Evolutionary conservation across 176 grass and related monocot species (phyloP).

Genomic region (Elaeis guineensis): DNA sequence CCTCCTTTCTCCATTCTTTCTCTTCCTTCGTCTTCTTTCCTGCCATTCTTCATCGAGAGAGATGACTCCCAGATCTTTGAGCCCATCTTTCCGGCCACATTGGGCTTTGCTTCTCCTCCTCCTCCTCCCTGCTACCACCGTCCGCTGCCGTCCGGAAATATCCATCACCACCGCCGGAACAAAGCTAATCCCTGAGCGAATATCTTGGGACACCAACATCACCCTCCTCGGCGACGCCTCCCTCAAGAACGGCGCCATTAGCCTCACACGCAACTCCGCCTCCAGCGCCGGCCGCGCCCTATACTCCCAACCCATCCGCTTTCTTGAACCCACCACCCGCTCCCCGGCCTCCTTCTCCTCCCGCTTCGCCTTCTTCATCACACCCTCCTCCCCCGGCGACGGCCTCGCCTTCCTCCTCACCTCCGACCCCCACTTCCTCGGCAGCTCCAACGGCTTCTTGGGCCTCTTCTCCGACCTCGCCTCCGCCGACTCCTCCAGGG

Average conservation of each 20-base stretch:
- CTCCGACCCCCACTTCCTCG: slow-evolving; percentile 36
- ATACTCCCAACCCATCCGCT: slow-evolving; percentile 42
- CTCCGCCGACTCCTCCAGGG: slow-evolving; percentile 12
- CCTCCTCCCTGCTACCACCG: too few relatives aligned
- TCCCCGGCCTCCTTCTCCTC: slow-evolving; percentile 42
- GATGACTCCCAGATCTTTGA: too few relatives aligned
- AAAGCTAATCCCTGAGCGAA: not conserved
- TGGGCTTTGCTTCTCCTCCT: too few relatives aligned
- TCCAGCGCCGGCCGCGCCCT: slow-evolving; percentile 32
- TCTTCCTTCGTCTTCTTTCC: too few relatives aligned
- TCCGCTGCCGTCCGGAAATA: too few relatives aligned
- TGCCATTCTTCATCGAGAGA: too few relatives aligned
- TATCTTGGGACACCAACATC: slow-evolving; percentile 68
- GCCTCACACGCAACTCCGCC: slow-evolving; percentile 31
- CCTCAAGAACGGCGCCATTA: slow-evolving; percentile 28
- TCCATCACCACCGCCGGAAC: too few relatives aligned
- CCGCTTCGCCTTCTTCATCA: slow-evolving; percentile 53
- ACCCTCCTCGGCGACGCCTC: slow-evolving; percentile 59
- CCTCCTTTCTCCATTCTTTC: too few relatives aligned
- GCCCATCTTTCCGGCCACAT: too few relatives aligned
- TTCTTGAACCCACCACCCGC: slow-evolving; percentile 25
- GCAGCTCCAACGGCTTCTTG: slow-evolving; percentile 36
- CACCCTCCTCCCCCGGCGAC: slow-evolving; percentile 34
- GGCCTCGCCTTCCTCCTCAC: slow-evolving; percentile 50
- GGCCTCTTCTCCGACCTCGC: slow-evolving; percentile 36